Conservation (phyloP, 352 stramenopile species). For the Globisporangium rhizosaccharum region DNA sequence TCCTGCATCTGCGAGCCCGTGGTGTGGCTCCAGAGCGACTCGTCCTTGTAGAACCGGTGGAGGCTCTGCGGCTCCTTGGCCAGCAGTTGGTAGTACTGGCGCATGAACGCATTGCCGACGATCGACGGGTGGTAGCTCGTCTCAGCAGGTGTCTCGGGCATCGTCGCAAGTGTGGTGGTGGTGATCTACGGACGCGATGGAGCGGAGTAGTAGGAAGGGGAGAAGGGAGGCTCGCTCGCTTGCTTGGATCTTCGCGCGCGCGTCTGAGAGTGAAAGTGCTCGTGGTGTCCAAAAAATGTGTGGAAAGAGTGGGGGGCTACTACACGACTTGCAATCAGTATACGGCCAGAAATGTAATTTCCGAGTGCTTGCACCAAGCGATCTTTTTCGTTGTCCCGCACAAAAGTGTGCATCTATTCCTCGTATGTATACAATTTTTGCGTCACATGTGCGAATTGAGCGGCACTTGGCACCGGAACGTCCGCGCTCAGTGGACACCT, state of each 20-base stretch:
- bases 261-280: neutral
- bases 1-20: conserved; percentile 78
- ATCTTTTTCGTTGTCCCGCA: no score
- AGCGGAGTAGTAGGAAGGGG: no score
- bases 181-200: no score
- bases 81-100: conserved; percentile 87
- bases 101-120: conserved; percentile 85
- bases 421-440: no score
- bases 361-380: no score
- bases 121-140: conserved; percentile 50
- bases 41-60: conserved; percentile 88
- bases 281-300: neutral
- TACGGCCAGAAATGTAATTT: no score
- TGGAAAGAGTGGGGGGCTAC: neutral
- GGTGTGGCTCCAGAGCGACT: conserved; percentile 78
- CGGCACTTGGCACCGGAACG: no score
- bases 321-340: no score
- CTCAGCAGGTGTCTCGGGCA: conserved; percentile 12
- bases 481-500: no score
- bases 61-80: conserved; percentile 79
- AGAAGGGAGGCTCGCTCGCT: no score
- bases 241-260: neutral
- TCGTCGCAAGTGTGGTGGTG: neutral
- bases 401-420: no score
- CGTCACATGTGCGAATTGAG: no score